These are phyloP conservation scores for Kalaharituber pfeilii DNA, from an alignment of 2,329 filamentous ascomycete genomes.

Conservation along the genomic window DNA sequence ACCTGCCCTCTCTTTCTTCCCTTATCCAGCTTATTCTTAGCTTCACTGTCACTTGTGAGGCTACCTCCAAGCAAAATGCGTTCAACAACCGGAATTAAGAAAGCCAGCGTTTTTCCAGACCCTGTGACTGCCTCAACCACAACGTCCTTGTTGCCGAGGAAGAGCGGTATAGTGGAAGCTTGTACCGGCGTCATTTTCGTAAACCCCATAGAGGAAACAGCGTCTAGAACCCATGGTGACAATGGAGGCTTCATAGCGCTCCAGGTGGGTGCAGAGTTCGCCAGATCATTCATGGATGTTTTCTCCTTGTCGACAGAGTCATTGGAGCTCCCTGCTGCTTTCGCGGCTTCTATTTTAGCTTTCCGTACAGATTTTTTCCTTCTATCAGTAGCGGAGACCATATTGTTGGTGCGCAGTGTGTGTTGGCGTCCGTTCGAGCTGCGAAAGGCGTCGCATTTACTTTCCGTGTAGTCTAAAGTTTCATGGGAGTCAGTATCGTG, in stretches of 20 bases:
- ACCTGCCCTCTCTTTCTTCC: slow-evolving; percentile 63
- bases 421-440: too few species aligned
- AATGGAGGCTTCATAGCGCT: slow-evolving; percentile 51
- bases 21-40: slow-evolving; percentile 3
- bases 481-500: too few species aligned
- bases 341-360: neutral
- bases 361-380: neutral
- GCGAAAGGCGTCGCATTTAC: too few species aligned
- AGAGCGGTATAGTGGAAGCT: slow-evolving; percentile 73
- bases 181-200: slow-evolving; percentile 85
- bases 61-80: slow-evolving; percentile 64
- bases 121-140: slow-evolving; percentile 88
- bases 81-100: slow-evolving; percentile 67
- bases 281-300: neutral
- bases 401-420: too few species aligned
- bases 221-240: slow-evolving; percentile 72
- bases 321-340: neutral
- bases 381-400: neutral
- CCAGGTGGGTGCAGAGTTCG: slow-evolving; percentile 31
- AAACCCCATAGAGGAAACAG: slow-evolving; percentile 70
- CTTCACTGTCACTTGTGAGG: slow-evolving; percentile 28
- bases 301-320: too few species aligned
- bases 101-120: slow-evolving; percentile 77
- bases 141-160: slow-evolving; percentile 78
- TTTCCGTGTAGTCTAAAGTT: too few species aligned